phyloP scores from a whole-genome alignment of 768 basidiomycete species.

The Flagelloscypha sp. region DNA sequence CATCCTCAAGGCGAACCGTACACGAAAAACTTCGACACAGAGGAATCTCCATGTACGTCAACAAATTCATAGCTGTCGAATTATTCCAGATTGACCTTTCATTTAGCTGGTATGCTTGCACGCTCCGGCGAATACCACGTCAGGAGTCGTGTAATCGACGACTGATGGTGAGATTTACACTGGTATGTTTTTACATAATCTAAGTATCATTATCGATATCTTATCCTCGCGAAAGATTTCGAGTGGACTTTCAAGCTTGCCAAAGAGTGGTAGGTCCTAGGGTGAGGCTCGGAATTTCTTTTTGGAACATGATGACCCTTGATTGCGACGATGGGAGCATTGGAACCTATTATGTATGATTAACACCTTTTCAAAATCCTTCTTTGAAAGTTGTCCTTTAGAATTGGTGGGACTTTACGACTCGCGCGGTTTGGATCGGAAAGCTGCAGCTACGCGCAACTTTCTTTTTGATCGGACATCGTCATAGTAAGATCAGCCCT shows the following conservation, averaged over 20 bases:
- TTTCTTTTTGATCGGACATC: no score
- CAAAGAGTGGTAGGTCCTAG: slow-evolving; percentile 95
- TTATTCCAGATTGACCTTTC: slow-evolving; percentile 34
- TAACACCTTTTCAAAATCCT: no score
- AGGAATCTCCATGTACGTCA: slow-evolving; percentile 39
- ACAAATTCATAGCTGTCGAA: neutral
- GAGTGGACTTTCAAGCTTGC: slow-evolving; percentile 88
- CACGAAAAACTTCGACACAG: slow-evolving; percentile 67
- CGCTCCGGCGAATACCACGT: slow-evolving; percentile 75
- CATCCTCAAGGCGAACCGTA: slow-evolving; percentile 56
- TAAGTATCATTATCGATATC: neutral
- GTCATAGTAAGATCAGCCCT: no score
- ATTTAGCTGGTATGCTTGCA: slow-evolving; percentile 79
- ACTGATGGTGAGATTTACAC: slow-evolving; percentile 77
- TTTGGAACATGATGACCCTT: no score
- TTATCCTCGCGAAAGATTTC: slow-evolving; percentile 42
- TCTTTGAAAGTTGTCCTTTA: no score
- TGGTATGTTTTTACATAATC: slow-evolving; percentile 35
- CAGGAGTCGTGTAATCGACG: slow-evolving; percentile 77
- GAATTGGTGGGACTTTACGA: no score
- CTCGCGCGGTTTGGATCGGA: no score
- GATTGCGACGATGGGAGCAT: no score
- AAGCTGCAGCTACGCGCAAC: no score
- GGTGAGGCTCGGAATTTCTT: no score
- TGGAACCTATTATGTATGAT: no score